phyloP scores from a whole-genome alignment of 2,329 filamentous ascomycete genomes.

The Scorias spongiosa region DNA sequence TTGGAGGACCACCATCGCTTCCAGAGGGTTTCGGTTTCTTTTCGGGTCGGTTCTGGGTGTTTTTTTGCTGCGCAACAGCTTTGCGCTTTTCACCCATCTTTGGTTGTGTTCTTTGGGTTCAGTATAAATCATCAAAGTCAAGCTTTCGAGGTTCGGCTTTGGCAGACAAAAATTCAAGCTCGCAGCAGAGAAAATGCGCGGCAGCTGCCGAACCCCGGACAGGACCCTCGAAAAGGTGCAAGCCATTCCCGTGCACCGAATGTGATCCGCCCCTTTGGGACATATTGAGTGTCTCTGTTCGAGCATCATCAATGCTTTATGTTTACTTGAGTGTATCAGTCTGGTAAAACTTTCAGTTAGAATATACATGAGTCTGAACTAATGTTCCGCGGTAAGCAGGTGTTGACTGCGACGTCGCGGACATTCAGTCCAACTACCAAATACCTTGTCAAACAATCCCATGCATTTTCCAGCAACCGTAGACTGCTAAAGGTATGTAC shows the following conservation, averaged over 20 bases:
- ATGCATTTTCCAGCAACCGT: neutral
- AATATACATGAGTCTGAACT: neutral
- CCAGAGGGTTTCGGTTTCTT: constrained; percentile 9
- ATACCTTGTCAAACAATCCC: neutral
- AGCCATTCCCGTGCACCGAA: too few relatives aligned
- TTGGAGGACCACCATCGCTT: constrained; percentile 11
- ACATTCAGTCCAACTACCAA: neutral
- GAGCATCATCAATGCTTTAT: too few relatives aligned
- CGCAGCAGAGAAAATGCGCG: neutral
- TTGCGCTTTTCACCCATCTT: constrained; percentile 24
- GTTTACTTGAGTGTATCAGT: too few relatives aligned
- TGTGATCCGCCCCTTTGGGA: too few relatives aligned
- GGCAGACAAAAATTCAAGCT: neutral
- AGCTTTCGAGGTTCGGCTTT: too few relatives aligned
- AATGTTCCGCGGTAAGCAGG: neutral
- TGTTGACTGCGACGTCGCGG: neutral
- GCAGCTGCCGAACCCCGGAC: neutral
- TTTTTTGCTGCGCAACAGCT: constrained; percentile 11
- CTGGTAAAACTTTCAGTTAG: too few relatives aligned
- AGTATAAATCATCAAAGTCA: too few relatives aligned
- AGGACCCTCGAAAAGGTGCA: too few relatives aligned
- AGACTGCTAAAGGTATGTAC: neutral
- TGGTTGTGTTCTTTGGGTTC: too few relatives aligned
- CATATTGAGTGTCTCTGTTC: too few relatives aligned
- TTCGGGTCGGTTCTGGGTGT: constrained; percentile 8